Conservation (phyloP, 2,329 filamentous ascomycete genomes). For the Pseudonectria foliicola region DNA sequence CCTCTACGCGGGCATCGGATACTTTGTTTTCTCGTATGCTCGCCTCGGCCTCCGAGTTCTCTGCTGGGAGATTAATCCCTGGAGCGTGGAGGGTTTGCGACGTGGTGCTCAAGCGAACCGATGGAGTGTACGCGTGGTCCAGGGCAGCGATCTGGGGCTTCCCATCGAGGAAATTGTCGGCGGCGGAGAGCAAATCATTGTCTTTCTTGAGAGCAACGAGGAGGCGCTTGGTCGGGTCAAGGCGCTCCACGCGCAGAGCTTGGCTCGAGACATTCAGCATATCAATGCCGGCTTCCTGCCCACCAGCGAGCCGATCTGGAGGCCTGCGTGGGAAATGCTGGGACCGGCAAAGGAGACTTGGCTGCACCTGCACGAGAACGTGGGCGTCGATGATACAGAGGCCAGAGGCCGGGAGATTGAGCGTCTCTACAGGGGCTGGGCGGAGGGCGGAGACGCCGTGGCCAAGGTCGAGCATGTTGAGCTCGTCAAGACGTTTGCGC, state of each 20-base stretch:
- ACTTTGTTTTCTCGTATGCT: constrained; percentile 83
- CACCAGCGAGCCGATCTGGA: constrained; percentile 48
- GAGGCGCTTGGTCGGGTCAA: constrained; percentile 39
- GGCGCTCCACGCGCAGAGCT: constrained; percentile 28
- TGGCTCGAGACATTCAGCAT: constrained; percentile 39
- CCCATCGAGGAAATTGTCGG: constrained; percentile 31
- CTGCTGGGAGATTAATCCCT: constrained; percentile 86
- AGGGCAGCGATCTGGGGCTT: constrained; percentile 29
- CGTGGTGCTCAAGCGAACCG: constrained; percentile 66
- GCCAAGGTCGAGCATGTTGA: constrained; percentile 50
- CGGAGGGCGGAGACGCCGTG: constrained; percentile 11
- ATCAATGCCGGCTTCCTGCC: constrained; percentile 60
- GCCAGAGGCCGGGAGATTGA: constrained; percentile 41
- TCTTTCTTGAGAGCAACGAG: constrained; percentile 64
- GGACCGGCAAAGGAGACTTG: constrained; percentile 34
- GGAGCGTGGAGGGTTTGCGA: constrained; percentile 76
- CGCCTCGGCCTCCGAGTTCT: constrained; percentile 64
- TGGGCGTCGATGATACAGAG: constrained; percentile 47
- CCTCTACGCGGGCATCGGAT: constrained; percentile 88
- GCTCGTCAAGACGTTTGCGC: constrained; percentile 62
- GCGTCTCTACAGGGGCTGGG: constrained; percentile 35
- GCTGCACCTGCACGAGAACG: constrained; percentile 63
- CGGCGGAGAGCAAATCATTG: constrained; percentile 49
- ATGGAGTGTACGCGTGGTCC: constrained; percentile 54
- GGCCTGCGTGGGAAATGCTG: constrained; percentile 40